These are phyloP conservation scores for Xylaria sp. DNA, from an alignment of 2,329 filamentous ascomycete species.

Conservation along the genomic window DNA sequence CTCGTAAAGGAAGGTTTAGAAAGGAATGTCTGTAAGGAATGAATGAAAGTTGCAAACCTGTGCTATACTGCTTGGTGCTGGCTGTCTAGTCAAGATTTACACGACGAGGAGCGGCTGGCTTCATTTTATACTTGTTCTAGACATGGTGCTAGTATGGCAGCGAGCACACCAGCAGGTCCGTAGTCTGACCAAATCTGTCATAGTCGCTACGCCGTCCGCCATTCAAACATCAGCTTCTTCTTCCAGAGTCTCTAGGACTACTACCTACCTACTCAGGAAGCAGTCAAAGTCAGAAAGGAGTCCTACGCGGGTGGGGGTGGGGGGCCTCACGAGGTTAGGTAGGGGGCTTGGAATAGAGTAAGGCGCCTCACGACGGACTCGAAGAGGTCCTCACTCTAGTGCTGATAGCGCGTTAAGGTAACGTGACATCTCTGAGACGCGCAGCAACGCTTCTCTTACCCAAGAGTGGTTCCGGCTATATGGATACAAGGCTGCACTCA, in stretches of 20 bases:
- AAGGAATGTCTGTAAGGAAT: conserved; percentile 26
- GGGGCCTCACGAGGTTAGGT: neutral
- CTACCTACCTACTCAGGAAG: conserved; percentile 7
- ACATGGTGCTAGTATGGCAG: neutral
- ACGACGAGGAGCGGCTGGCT: conserved; percentile 6
- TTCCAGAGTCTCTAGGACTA: neutral
- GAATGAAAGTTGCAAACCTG: conserved; percentile 13
- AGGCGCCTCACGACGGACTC: neutral
- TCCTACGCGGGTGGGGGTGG: conserved; percentile 6
- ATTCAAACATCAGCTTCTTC: conserved; percentile 15
- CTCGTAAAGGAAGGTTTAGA: conserved; percentile 13
- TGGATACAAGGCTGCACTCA: conserved; percentile 4
- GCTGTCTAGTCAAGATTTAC: conserved; percentile 10
- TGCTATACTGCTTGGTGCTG: conserved; percentile 16
- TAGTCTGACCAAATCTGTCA: conserved; percentile 6
- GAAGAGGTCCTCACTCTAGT: neutral
- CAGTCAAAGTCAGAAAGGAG: conserved; percentile 2
- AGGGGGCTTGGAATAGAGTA: neutral
- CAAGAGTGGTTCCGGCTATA: neutral
- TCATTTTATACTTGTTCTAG: conserved; percentile 14
- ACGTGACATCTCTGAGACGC: conserved; percentile 21
- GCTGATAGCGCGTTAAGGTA: conserved; percentile 11
- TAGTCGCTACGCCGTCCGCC: neutral
- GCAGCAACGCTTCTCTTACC: neutral
- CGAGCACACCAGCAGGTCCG: neutral